Conservation (phyloP, 441 rosid genomes). For the Codiaeum variegatum region DNA sequence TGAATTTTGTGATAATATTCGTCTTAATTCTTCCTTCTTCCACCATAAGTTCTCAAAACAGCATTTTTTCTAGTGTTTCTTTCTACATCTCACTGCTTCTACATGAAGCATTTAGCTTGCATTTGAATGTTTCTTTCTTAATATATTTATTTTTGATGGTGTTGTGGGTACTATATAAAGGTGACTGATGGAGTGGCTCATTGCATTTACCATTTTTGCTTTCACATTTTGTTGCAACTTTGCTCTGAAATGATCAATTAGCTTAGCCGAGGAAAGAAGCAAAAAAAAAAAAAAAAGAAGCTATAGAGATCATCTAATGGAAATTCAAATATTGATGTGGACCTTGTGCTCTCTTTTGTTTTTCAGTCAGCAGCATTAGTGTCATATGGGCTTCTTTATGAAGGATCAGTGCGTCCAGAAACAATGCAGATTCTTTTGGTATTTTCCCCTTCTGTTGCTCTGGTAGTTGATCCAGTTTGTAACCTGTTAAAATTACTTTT, state of each 20-base stretch:
- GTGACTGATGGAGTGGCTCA: background rate
- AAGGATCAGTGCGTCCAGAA: constrained; percentile 92
- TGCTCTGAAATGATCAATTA: background rate
- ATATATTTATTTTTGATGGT: background rate
- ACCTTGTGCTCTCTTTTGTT: constrained; percentile 18
- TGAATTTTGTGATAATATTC: background rate
- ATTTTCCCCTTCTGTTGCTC: constrained; percentile 20
- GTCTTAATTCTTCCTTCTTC: background rate
- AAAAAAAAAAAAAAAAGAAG: background rate
- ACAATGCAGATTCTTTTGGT: constrained; percentile 92
- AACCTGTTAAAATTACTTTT: background rate
- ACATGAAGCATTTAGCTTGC: background rate
- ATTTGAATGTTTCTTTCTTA: background rate
- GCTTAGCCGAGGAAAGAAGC: background rate
- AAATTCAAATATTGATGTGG: constrained; percentile 14
- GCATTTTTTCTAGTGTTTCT: background rate
- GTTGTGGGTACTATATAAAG: background rate
- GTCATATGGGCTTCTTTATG: constrained; percentile 89
- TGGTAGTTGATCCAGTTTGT: background rate
- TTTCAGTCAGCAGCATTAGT: constrained; percentile 89
- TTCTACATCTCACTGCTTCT: background rate
- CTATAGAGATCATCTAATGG: constrained; percentile 3
- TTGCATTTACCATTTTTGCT: background rate
- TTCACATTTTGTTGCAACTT: background rate
- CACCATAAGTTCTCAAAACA: background rate